These are phyloP conservation scores for Aspergillus uvarum DNA, from an alignment of 2,329 filamentous ascomycete species.

Conservation along the genomic window DNA sequence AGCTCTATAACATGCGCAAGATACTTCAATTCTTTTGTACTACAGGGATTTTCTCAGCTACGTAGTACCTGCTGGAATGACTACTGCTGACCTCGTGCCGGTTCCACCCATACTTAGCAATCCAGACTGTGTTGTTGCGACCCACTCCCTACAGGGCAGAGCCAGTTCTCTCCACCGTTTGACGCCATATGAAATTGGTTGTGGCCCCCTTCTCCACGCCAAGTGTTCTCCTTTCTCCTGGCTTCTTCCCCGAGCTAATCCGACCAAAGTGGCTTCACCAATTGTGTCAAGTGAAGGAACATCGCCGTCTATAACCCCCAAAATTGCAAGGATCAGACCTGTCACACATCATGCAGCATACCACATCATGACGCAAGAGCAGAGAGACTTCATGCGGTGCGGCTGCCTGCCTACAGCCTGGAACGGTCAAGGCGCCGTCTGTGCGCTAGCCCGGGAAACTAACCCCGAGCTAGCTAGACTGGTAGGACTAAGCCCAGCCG, in stretches of 20 bases:
- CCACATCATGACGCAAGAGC: neutral
- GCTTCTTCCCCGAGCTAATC: neutral
- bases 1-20: too few relatives aligned
- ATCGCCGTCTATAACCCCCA: neutral
- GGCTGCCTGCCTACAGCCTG: neutral
- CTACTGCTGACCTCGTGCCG: neutral
- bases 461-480: neutral
- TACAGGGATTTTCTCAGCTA: neutral
- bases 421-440: slow-evolving; percentile 2
- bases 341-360: neutral
- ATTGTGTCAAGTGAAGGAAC: neutral
- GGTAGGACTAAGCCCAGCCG: neutral
- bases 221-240: neutral
- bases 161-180: slow-evolving; percentile 1
- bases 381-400: neutral
- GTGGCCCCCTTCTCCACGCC: neutral
- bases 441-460: slow-evolving; percentile 2
- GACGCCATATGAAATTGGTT: neutral
- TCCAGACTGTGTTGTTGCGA: neutral
- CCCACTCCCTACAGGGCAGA: neutral
- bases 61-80: neutral
- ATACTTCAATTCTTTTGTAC: neutral
- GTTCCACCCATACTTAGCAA: neutral
- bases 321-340: too few relatives aligned
- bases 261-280: neutral